Evolutionary conservation across 768 basidiomycete genomes (phyloP), one percentile per base, ranked within the genome.

Genomic region (Albatrellus ellisii): DNA sequence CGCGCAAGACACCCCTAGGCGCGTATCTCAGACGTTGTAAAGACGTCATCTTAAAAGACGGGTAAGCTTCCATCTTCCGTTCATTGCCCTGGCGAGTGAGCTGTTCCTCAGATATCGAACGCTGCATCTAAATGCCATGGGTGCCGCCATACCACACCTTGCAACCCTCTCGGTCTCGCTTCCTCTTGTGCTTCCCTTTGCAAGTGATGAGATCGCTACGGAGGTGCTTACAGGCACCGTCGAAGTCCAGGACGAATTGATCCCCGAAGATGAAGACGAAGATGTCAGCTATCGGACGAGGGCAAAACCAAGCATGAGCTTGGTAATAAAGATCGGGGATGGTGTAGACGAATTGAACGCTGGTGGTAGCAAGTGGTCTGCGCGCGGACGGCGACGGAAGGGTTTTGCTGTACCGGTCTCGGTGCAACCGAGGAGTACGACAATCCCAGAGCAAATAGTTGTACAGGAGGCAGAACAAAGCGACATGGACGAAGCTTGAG

Each of bases 111-210:
- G 84, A 26, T 79, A 84, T 53, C 80, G 80, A 48, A 76, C 72
- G 4, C 59, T 92, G 25, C 73, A 78, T 56, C 59, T 92, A 33
- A 75, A 72, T 45, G 89, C 85, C 5, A 81, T 91, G 77, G 89
- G 87, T 20, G 89, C 89, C 4, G 88, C 90, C 1, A 90, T 92
- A 44, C 87, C 89, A 2, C 79, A 78, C 52, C 73, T 88, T 18
- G 60, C 82, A 22, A 75, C 75, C 36, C 67, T 94, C 11, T 62
- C 72, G 10, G 69, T 78, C 4, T 78, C 85, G 17, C 65, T 91
- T 22, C 83, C 86, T 0, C 65, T 70, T 2, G 75, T 80, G 36
- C 66, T 92, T 9, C 84, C 86, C 0, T 85, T 73, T 52, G 50
- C 73, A 1, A 56, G 61, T 27, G 70, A 75, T 36, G 80, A 86